A percentile compares a stretch with the other conserved stretches of the same genome.
These are phyloP conservation scores for Vicia sativa DNA, from an alignment of 306 rosid genomes.

Conservation along the genomic window DNA sequence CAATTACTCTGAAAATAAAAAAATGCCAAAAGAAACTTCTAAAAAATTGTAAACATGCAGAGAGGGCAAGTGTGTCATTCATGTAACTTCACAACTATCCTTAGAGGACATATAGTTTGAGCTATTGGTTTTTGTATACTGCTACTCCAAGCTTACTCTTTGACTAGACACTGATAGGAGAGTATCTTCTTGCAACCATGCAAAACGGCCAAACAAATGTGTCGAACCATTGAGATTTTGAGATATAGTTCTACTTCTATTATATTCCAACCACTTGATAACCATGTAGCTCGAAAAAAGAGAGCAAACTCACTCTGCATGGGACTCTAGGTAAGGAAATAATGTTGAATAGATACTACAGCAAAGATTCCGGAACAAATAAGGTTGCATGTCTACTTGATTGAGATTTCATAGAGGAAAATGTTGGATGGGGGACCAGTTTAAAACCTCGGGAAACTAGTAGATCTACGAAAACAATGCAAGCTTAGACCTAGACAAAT, in stretches of 20 bases:
- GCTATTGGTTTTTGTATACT: slow-evolving; percentile 10
- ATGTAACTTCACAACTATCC: slow-evolving; percentile 11
- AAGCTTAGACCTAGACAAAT: slow-evolving; percentile 11
- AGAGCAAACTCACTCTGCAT: not conserved
- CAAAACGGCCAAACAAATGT: slow-evolving; percentile 6
- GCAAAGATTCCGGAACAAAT: slow-evolving; percentile 21
- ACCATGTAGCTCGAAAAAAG: not conserved
- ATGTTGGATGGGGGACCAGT: slow-evolving; percentile 5
- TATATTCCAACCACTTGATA: not conserved
- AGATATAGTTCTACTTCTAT: not conserved
- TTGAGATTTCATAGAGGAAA: slow-evolving; percentile 16
- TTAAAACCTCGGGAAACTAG: slow-evolving; percentile 10
- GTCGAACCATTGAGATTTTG: not conserved
- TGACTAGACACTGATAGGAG: slow-evolving; percentile 17
- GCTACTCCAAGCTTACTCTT: slow-evolving; percentile 12
- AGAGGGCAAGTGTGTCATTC: slow-evolving; percentile 12
- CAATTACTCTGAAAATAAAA: slow-evolving; percentile 11
- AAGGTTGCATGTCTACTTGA: not conserved
- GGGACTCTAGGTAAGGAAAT: slow-evolving; percentile 15
- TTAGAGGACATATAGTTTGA: slow-evolving; percentile 4
- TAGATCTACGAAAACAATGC: slow-evolving; percentile 13
- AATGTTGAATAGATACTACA: slow-evolving; percentile 8
- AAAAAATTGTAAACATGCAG: slow-evolving; percentile 6
- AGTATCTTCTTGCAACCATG: slow-evolving; percentile 18
- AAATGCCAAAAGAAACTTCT: not conserved